Evolutionary conservation across 2,329 filamentous ascomycete species (phyloP).

Genomic region (Alternaria arborescens): DNA sequence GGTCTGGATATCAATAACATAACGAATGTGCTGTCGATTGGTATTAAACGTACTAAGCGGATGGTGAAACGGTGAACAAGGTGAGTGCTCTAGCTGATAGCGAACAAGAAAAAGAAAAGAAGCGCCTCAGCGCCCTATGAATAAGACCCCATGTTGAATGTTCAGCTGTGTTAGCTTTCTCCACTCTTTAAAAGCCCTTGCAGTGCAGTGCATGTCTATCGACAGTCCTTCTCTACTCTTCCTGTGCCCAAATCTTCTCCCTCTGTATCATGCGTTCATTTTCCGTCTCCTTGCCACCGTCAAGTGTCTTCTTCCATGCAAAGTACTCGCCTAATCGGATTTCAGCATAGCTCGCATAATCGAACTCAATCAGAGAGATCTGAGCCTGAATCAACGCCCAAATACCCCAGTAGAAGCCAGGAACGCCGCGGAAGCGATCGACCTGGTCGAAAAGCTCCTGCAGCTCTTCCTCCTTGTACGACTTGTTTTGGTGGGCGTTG

Average conservation of each 20-base stretch:
- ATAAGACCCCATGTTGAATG: constrained; percentile 13
- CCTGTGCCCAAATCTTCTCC: constrained; percentile 81
- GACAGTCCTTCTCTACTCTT: constrained; percentile 38
- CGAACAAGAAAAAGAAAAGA: constrained; percentile 3
- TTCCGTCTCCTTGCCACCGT: constrained; percentile 70
- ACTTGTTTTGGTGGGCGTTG: constrained; percentile 52
- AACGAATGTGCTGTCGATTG: constrained; percentile 4
- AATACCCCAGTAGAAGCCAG: constrained; percentile 90
- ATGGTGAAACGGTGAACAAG: neutral
- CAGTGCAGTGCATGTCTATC: neutral
- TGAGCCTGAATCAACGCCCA: constrained; percentile 95
- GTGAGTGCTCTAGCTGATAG: constrained; percentile 7
- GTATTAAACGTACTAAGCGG: constrained; percentile 12
- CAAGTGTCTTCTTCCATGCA: constrained; percentile 82
- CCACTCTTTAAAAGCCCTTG: neutral
- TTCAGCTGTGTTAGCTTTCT: constrained; percentile 3
- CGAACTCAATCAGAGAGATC: constrained; percentile 95
- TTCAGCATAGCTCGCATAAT: constrained; percentile 93
- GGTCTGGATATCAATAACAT: neutral
- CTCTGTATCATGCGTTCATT: constrained; percentile 66
- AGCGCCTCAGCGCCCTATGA: constrained; percentile 5
- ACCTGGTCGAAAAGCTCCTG: constrained; percentile 79
- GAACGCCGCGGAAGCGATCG: constrained; percentile 85
- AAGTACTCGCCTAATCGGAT: constrained; percentile 88
- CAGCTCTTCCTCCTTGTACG: constrained; percentile 65